Percentiles rank a stretch among this genome's conserved stretches.
Evolutionary conservation across 352 stramenopile species (phyloP).

Genomic region (Phytophthora ramorum): DNA sequence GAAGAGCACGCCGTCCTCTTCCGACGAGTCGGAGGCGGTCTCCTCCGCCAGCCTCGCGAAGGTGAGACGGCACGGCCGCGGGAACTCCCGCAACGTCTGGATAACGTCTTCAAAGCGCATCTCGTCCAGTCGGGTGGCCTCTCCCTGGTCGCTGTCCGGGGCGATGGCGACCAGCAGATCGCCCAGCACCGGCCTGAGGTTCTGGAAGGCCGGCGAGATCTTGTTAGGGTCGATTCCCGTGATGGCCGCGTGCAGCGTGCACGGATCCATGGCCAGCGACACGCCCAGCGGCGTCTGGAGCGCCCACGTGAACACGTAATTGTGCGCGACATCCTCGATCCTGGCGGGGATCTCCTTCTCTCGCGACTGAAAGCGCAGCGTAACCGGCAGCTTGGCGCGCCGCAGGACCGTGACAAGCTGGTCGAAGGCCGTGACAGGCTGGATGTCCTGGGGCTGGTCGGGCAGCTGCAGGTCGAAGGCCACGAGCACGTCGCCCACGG

Average conservation of each 20-base stretch:
- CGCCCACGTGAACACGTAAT: conserved; percentile 68
- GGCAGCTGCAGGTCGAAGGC: conserved; percentile 53
- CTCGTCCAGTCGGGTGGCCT: conserved; percentile 46
- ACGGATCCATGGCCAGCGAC: conserved; percentile 83
- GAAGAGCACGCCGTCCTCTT: conserved; percentile 32
- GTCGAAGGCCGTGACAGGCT: conserved; percentile 49
- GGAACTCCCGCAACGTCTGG: conserved; percentile 53
- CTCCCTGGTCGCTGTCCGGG: conserved; percentile 31
- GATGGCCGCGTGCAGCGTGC: conserved; percentile 72
- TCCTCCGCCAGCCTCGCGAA: conserved; percentile 64
- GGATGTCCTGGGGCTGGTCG: conserved; percentile 23
- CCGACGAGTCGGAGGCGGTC: conserved; percentile 26
- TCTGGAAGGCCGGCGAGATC: conserved; percentile 64
- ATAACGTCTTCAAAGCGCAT: conserved; percentile 82
- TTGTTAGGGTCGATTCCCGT: conserved; percentile 65
- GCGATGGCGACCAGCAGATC: conserved; percentile 71
- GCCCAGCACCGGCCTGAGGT: conserved; percentile 58
- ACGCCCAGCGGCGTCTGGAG: conserved; percentile 61
- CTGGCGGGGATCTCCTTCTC: conserved; percentile 48
- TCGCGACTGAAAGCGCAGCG: conserved; percentile 69
- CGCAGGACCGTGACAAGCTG: conserved; percentile 64
- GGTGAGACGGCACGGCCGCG: conserved; percentile 62
- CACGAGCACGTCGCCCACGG: conserved; percentile 71
- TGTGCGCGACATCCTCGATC: conserved; percentile 50
- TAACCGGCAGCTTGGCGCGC: conserved; percentile 59